Evolutionary conservation across 192 early-diverging fungal genomes (phyloP), one percentile per base, ranked within the genome.

Genomic region (Funneliformis geosporum): DNA sequence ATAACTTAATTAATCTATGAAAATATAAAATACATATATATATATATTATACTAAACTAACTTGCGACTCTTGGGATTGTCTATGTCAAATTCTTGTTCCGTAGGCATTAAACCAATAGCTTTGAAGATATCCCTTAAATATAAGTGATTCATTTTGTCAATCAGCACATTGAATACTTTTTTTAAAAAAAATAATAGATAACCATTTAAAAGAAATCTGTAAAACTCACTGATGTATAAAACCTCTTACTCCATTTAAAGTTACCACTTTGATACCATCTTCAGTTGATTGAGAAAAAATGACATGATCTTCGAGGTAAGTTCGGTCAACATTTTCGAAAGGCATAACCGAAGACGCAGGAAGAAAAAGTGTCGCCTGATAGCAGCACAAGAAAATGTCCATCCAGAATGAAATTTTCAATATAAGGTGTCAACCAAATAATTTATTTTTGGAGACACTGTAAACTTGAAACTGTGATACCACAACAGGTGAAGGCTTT

Each of bases 311-410:
- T 78, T 78, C 42, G 10, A 78, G 25, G 42, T 67, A 39, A 28
- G 42, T 18, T 4, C 39, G 61, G n/a, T 78, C 76, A 50, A 67
- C 10, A 18, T 27, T 46, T 47, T 67, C 65, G 28, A 59, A 78
- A 21, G 76, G 62, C 60, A 68, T 46, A 42, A 47, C 25, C 5
- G 10, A 16, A 16, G 76, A 64, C 16, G 43, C 64, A 60, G 76
- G 76, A 38, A 78, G 76, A 21, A 78, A 65, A 18, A 78, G 47
- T 39, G 76, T 78, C 23, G 65, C 76, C 76, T 78, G 27, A 72
- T 44, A 72, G 50, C 50, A 55, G 50, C 50, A 55, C 50, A 16
- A 55, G 50, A 55, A 44, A 66, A 23, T 12, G 27, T 33, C 64
- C 25, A 66, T 66, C 64, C 64, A 66, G 25, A 66, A 33, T 8